phyloP scores from a whole-genome alignment of 1,284 basidiomycete species.

The Waitea zeae region DNA sequence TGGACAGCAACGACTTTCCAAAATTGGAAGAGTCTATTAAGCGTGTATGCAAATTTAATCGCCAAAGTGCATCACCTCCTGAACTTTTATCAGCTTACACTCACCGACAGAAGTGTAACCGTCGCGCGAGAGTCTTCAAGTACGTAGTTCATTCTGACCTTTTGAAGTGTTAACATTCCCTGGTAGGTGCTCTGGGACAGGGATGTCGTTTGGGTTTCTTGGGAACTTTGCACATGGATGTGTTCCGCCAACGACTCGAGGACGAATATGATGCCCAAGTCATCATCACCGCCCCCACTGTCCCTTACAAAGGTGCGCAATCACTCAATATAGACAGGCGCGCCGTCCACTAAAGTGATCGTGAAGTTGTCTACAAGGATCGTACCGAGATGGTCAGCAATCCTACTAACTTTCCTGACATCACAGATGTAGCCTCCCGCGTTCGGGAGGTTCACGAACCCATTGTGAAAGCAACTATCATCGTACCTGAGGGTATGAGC shows the following conservation, averaged over 20 bases:
- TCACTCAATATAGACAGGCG: no score
- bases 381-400: slow-evolving; percentile 68
- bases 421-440: slow-evolving; percentile 38
- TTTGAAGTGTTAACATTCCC: no score
- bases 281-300: slow-evolving; percentile 85
- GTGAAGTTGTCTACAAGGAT: slow-evolving; percentile 56
- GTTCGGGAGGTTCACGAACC: slow-evolving; percentile 77
- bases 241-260: slow-evolving; percentile 89
- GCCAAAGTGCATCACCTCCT: slow-evolving; percentile 2
- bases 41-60: slow-evolving; percentile 34
- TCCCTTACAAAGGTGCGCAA: slow-evolving; percentile 76
- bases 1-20: slow-evolving; percentile 81
- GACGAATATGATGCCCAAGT: slow-evolving; percentile 90
- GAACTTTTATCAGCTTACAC: slow-evolving; percentile 36
- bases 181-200: slow-evolving; percentile 89
- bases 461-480: slow-evolving; percentile 78
- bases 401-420: slow-evolving; percentile 84
- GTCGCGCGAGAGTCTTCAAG: slow-evolving; percentile 87
- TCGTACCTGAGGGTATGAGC: slow-evolving; percentile 66
- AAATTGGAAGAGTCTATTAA: slow-evolving; percentile 95
- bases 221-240: slow-evolving; percentile 94
- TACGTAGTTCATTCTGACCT: no score
- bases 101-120: slow-evolving; percentile 83
- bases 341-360: no score
- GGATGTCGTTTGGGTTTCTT: slow-evolving; percentile 92